These are phyloP conservation scores for Atkinsonella texensis DNA, from an alignment of 2,329 filamentous ascomycete species.

Conservation along the genomic window DNA sequence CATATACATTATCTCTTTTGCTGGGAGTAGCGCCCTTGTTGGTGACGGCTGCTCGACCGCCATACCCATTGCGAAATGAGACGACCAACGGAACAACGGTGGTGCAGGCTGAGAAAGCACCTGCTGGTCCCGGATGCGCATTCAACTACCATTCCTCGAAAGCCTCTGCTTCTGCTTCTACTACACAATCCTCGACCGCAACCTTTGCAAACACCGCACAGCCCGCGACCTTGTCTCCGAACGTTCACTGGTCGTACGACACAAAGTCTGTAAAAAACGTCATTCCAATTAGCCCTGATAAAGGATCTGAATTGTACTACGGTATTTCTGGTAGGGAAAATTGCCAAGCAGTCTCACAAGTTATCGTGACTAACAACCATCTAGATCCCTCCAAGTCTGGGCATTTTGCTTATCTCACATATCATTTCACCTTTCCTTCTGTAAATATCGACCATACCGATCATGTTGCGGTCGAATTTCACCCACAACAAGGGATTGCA, in stretches of 20 bases:
- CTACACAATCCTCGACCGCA: neutral
- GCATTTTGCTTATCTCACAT: conserved; percentile 16
- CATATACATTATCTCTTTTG: conserved; percentile 1
- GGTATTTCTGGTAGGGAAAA: conserved; percentile 9
- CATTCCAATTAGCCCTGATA: conserved; percentile 11
- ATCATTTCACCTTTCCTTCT: conserved; percentile 15
- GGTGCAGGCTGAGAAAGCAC: neutral
- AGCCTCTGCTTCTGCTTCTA: neutral
- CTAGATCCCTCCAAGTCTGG: conserved; percentile 13
- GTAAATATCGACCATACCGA: conserved; percentile 19
- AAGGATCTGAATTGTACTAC: conserved; percentile 15
- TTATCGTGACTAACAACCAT: neutral
- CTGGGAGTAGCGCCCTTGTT: conserved; percentile 2
- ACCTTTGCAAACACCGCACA: conserved; percentile 3
- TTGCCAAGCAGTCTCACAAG: neutral
- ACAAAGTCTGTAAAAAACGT: conserved; percentile 13
- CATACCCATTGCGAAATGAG: neutral
- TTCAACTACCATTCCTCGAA: neutral
- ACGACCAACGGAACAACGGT: neutral
- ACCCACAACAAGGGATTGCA: conserved; percentile 1
- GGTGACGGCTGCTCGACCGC: neutral
- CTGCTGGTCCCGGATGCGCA: neutral
- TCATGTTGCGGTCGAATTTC: conserved; percentile 9
- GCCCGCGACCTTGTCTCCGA: conserved; percentile 4
- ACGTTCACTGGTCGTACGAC: conserved; percentile 15